Conservation (phyloP, 1,139 yeast species). For the Lodderomyces margitis region DNA sequence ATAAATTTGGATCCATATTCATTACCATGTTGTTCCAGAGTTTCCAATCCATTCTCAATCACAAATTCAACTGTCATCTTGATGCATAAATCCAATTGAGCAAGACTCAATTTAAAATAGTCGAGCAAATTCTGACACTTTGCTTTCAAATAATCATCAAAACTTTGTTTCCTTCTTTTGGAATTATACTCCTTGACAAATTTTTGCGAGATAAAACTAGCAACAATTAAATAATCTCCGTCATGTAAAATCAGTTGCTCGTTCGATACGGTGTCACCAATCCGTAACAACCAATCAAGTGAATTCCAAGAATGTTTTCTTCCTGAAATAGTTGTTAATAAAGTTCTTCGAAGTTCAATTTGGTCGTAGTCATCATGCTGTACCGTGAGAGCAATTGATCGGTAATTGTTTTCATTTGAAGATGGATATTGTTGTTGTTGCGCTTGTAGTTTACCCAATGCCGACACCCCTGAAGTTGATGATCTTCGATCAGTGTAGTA, state of each 20-base stretch:
- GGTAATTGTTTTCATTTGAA: slow-evolving; percentile 42
- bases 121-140: slow-evolving; percentile 42
- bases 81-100: slow-evolving; percentile 28
- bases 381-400: slow-evolving; percentile 38
- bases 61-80: slow-evolving; percentile 58
- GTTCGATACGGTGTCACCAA: slow-evolving; percentile 10
- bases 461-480: slow-evolving; percentile 8
- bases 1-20: slow-evolving; percentile 32
- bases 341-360: slow-evolving; percentile 25
- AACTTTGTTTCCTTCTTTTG: slow-evolving; percentile 14
- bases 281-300: slow-evolving; percentile 35
- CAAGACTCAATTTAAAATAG: slow-evolving; percentile 29
- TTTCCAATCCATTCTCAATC: slow-evolving; percentile 21
- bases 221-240: slow-evolving; percentile 40
- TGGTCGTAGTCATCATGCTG: slow-evolving; percentile 33
- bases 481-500: slow-evolving; percentile 30
- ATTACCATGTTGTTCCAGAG: not conserved
- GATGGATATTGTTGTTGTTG: slow-evolving; percentile 25
- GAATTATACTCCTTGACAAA: slow-evolving; percentile 21
- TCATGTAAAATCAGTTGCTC: slow-evolving; percentile 26
- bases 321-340: slow-evolving; percentile 40
- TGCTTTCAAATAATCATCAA: slow-evolving; percentile 32
- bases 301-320: slow-evolving; percentile 48
- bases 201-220: slow-evolving; percentile 37
- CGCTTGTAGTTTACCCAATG: slow-evolving; percentile 9